Conservation (phyloP, 768 basidiomycete species). For the Rhizopogon rudus region DNA sequence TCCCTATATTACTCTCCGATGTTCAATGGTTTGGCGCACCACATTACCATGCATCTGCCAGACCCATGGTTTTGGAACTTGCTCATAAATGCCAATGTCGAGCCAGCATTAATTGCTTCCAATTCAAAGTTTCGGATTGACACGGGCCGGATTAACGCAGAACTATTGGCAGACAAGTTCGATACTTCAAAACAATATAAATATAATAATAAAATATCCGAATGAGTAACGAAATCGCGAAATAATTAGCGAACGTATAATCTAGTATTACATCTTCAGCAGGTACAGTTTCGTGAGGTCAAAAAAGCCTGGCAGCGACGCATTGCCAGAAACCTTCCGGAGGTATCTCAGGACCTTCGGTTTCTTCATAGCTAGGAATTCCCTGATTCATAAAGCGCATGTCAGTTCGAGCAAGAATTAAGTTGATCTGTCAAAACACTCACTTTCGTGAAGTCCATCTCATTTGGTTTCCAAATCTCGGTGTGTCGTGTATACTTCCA, state of each 20-base stretch:
- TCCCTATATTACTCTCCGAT: not conserved
- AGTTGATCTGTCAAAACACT: conserved; percentile 10
- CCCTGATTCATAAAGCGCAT: conserved; percentile 32
- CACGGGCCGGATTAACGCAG: no score
- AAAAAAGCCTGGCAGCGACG: conserved; percentile 51
- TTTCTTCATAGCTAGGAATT: conserved; percentile 64
- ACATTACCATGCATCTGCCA: no score
- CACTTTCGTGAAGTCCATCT: conserved; percentile 73
- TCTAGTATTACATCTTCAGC: not conserved
- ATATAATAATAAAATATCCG: no score
- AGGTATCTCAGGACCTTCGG: conserved; percentile 46
- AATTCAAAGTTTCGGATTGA: no score
- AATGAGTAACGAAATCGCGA: not conserved
- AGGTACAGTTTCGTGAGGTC: not conserved
- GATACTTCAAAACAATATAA: not conserved
- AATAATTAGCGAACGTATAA: not conserved
- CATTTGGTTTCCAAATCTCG: conserved; percentile 45
- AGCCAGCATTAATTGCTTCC: no score
- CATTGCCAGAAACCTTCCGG: conserved; percentile 48
- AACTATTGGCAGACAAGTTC: not conserved
- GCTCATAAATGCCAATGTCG: no score
- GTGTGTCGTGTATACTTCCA: conserved; percentile 17
- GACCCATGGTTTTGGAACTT: no score
- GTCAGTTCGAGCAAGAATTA: not conserved
- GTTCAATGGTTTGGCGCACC: no score